Percentiles rank a stretch among this genome's conserved stretches.
phyloP scores from a whole-genome alignment of 75 land plant genomes.

The Selaginella moellendorffii region DNA sequence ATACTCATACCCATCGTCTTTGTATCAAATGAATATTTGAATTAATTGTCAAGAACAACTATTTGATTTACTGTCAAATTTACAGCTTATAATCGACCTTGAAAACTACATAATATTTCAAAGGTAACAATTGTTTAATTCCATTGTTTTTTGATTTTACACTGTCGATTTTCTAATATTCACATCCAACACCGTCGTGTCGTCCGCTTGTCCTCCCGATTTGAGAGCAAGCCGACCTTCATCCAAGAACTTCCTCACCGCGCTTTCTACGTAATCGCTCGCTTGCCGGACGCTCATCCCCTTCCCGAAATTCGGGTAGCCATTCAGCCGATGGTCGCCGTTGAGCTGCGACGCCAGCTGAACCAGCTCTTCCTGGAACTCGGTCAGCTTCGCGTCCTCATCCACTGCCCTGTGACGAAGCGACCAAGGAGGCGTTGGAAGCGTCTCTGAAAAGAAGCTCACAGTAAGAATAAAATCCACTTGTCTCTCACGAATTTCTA shows the following conservation, averaged over 20 bases:
- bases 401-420: slow-evolving; percentile 39
- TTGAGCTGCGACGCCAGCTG: slow-evolving; percentile 63
- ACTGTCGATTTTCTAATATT: too few species aligned
- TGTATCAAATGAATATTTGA: too few species aligned
- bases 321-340: slow-evolving; percentile 37
- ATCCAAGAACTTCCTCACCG: slow-evolving; percentile 47
- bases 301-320: slow-evolving; percentile 33
- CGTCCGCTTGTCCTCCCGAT: slow-evolving; percentile 46
- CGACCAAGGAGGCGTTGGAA: slow-evolving; percentile 49
- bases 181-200: too few species aligned
- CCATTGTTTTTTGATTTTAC: too few species aligned
- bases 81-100: too few species aligned
- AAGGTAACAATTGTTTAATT: too few species aligned
- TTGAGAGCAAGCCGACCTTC: slow-evolving; percentile 35
- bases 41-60: too few species aligned
- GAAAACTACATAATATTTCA: too few species aligned
- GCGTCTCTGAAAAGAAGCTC: slow-evolving; percentile 38
- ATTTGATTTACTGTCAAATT: too few species aligned
- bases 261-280: slow-evolving; percentile 30
- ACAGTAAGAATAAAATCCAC: neutral
- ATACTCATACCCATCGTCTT: too few species aligned
- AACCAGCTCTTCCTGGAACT: slow-evolving; percentile 77
- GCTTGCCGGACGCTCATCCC: slow-evolving; percentile 53
- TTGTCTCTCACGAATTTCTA: too few species aligned
- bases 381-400: slow-evolving; percentile 43